Conservation (phyloP, 441 rosid species). For the Pelargonium cotyledonis region DNA sequence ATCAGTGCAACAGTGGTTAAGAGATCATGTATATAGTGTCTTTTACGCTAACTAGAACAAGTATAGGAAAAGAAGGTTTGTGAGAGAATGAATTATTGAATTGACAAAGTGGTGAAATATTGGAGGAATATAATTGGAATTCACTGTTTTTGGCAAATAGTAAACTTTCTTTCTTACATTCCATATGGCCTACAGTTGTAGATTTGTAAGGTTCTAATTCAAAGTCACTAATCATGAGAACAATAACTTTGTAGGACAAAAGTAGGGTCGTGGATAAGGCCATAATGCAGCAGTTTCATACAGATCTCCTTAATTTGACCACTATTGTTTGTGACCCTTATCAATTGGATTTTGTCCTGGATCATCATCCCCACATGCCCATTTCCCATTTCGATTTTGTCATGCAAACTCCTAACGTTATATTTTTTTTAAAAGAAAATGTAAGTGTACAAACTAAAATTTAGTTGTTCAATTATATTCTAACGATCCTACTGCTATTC, state of each 20-base stretch:
- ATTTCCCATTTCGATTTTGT: too few species aligned
- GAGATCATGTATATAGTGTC: neutral
- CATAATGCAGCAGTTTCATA: neutral
- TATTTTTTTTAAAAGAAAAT: too few species aligned
- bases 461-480: too few species aligned
- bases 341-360: too few species aligned
- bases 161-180: neutral
- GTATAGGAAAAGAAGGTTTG: neutral
- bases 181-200: neutral
- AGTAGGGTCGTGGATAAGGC: neutral
- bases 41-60: neutral
- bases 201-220: neutral
- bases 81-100: neutral
- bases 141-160: neutral
- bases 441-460: too few species aligned
- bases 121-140: neutral
- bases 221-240: neutral
- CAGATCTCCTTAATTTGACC: too few species aligned
- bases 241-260: neutral
- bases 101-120: neutral
- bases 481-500: too few species aligned
- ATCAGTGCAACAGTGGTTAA: neutral
- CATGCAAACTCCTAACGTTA: too few species aligned
- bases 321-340: too few species aligned
- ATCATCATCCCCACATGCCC: too few species aligned